phyloP scores from a whole-genome alignment of 225 moss, liverwort and hornwort species.

The Polytrichum formosum region DNA sequence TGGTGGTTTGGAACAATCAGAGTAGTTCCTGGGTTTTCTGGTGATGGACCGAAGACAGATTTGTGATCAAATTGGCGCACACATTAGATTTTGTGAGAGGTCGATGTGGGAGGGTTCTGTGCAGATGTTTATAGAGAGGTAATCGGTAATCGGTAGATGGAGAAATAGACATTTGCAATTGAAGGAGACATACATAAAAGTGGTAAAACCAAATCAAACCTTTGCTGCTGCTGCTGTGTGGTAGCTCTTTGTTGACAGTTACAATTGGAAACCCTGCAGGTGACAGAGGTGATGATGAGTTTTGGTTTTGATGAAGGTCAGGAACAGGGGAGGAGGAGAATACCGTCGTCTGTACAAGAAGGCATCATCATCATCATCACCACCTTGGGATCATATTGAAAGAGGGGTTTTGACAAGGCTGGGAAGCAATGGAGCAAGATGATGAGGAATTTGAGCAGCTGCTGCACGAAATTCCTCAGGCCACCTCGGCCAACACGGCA shows the following conservation, averaged over 20 bases:
- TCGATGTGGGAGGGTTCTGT: no score
- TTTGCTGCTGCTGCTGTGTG: no score
- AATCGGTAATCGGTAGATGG: no score
- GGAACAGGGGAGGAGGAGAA: not conserved
- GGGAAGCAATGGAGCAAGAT: constrained; percentile 63
- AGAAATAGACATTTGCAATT: no score
- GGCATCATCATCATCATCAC: no score
- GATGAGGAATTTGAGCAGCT: constrained; percentile 78
- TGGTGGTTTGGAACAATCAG: not conserved
- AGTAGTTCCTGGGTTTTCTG: not conserved
- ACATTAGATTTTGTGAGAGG: no score
- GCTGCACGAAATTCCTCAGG: constrained; percentile 69
- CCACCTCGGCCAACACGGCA: constrained; percentile 42
- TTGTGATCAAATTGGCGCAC: no score
- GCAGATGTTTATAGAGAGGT: no score
- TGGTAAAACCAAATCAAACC: no score
- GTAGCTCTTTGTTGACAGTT: no score
- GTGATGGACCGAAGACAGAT: not conserved
- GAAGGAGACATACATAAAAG: no score
- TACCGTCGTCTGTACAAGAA: not conserved
- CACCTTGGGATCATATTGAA: not conserved
- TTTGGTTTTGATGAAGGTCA: constrained; percentile 2
- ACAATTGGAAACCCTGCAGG: no score
- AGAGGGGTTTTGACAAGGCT: not conserved
- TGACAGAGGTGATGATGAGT: constrained; percentile 3